Evolutionary conservation across 257 asterid genomes (phyloP), one percentile per base, ranked within the genome.

Genomic region (Thymus mandschuricus): DNA sequence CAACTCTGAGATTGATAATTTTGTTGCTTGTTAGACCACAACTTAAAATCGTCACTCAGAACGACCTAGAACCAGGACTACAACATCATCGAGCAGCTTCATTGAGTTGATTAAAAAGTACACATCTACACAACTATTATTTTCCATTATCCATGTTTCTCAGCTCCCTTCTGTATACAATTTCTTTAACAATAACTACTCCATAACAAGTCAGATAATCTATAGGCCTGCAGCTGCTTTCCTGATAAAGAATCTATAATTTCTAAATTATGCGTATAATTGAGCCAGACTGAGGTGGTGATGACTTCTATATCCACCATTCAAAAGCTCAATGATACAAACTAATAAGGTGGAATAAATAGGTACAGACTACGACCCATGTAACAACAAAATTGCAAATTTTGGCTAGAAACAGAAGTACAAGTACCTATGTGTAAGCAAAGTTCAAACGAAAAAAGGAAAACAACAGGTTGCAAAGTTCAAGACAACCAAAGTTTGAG

Each of bases 351-450:
- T 21, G 21, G 21, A 21, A 21, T 40, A 40, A 62, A 6, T 1
- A 35, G 46, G 67, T 2, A 62, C 21, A 0, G 10, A 40, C 15
- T 9, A 21, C 43, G 9, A 38, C 38, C 43, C 27, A 43, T 41
- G 44, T 35, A 41, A 43, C 38, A 63, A 43, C 38, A 63, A 43
- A 62, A 43, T 4, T 62, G 68, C 9, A 63, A 63, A 9, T 41
- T 27, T 41, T 63, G 7, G 54, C 35, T 63, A 10, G 27, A 43
- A 41, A 63, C 67, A 5, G 28, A 62, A 9, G 38, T 43, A 41
- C 33, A 58, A 41, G 34, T 62, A 8, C 2, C 12, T 5, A 62
- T 8, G 5, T 1, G 27, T 6, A 30, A 21, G 50, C 15, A 40
- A 8, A 41, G 6, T 40, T 44, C n/a, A 21, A 21, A 9, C 65